Conservation (phyloP, 768 basidiomycete genomes). For the Trichaptum fuscoviolaceum region DNA sequence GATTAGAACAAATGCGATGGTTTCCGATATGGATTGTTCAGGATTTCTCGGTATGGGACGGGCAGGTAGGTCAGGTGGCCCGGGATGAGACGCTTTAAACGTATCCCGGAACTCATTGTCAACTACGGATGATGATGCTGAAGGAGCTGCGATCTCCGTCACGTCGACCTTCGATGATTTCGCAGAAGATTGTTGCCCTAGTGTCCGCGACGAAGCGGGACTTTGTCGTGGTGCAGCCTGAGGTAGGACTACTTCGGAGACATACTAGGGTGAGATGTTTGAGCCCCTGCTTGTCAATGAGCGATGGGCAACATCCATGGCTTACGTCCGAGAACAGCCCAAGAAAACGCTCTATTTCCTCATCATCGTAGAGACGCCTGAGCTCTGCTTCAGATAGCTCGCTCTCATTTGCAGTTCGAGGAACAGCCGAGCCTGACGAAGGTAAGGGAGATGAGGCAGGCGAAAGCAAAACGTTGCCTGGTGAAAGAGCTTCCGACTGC, state of each 20-base stretch:
- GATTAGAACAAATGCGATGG: conserved; percentile 21
- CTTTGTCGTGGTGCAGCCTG: neutral
- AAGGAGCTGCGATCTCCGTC: neutral
- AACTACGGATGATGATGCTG: neutral
- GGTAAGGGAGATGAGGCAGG: neutral
- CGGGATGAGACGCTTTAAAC: neutral
- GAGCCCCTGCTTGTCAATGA: neutral
- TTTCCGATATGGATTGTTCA: conserved; percentile 22
- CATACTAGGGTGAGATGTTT: conserved; percentile 36
- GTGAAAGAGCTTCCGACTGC: neutral
- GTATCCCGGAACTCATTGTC: neutral
- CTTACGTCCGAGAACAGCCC: conserved; percentile 55
- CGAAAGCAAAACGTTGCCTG: neutral
- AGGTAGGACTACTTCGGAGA: conserved; percentile 49
- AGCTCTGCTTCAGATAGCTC: conserved; percentile 48
- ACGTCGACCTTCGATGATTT: neutral
- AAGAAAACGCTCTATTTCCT: conserved; percentile 59
- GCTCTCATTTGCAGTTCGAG: conserved; percentile 14
- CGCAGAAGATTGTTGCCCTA: neutral
- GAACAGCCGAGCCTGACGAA: neutral
- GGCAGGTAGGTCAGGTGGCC: conserved; percentile 3
- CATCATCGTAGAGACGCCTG: conserved; percentile 54
- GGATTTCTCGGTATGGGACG: conserved; percentile 9
- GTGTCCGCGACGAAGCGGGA: neutral
- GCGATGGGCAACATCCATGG: conserved; percentile 8